These are phyloP conservation scores for Elymus sibiricus DNA, from an alignment of 176 grass and related monocot species.

Conservation along the genomic window DNA sequence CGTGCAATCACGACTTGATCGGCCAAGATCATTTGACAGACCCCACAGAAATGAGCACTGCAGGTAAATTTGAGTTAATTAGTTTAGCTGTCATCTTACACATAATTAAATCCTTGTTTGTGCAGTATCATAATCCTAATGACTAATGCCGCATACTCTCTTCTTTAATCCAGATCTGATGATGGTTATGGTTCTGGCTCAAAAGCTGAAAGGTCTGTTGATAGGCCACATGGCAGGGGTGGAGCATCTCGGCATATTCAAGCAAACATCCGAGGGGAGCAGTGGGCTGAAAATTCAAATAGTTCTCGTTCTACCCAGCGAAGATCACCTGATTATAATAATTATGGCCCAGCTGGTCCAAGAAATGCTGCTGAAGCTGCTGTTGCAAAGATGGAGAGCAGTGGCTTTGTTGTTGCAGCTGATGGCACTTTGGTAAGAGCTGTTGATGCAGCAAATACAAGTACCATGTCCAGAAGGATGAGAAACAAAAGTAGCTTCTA, in stretches of 20 bases:
- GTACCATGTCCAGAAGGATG: conserved; percentile 31
- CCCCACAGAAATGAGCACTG: conserved; percentile 40
- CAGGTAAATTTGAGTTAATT: conserved; percentile 55
- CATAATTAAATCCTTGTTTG: background rate
- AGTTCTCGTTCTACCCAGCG: conserved; percentile 34
- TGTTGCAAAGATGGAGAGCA: conserved; percentile 91
- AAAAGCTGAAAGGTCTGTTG: conserved; percentile 47
- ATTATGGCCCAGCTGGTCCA: conserved; percentile 51
- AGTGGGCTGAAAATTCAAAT: conserved; percentile 62
- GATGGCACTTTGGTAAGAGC: conserved; percentile 95
- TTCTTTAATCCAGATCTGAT: conserved; percentile 53
- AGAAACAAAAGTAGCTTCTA: conserved; percentile 44
- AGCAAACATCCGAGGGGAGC: conserved; percentile 28
- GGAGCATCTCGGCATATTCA: conserved; percentile 37
- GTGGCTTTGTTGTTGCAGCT: conserved; percentile 89
- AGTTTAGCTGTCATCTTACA: conserved; percentile 11
- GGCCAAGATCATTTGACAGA: conserved; percentile 46
- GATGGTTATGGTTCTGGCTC: conserved; percentile 46
- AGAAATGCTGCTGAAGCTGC: conserved; percentile 90
- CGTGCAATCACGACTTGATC: conserved; percentile 30
- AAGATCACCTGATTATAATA: conserved; percentile 62
- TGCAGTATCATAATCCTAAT: background rate
- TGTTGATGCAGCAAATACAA: conserved; percentile 38
- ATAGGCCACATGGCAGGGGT: conserved; percentile 37
- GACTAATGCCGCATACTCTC: background rate